Percentiles rank a stretch among this genome's conserved stretches.
Conservation (phyloP, 768 basidiomycete species). For the Suillus variegatus region DNA sequence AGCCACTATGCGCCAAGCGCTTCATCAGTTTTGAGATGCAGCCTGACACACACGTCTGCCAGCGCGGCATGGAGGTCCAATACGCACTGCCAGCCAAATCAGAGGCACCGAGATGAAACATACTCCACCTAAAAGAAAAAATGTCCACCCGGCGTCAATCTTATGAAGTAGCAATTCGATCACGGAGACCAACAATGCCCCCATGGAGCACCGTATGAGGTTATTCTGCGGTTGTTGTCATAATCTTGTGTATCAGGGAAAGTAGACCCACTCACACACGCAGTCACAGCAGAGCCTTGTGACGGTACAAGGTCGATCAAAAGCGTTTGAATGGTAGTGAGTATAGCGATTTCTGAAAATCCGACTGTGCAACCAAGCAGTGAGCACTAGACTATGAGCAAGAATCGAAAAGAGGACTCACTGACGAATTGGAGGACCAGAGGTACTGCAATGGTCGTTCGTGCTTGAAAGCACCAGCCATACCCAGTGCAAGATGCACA, state of each 20-base stretch:
- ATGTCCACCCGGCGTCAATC: constrained; percentile 64
- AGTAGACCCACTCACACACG: constrained; percentile 49
- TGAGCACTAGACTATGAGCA: neutral
- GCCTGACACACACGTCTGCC: constrained; percentile 18
- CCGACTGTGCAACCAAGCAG: constrained; percentile 42
- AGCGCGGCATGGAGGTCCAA: constrained; percentile 56
- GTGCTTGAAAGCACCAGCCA: constrained; percentile 53
- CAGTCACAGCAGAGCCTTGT: constrained; percentile 62
- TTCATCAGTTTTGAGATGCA: neutral
- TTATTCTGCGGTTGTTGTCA: constrained; percentile 52
- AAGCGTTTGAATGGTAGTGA: constrained; percentile 58
- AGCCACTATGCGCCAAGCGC: neutral
- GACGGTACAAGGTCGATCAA: constrained; percentile 60
- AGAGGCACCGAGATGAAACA: constrained; percentile 43
- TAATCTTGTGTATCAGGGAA: neutral
- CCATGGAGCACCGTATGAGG: constrained; percentile 58
- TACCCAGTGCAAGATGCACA: constrained; percentile 45
- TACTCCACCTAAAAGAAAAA: constrained; percentile 55
- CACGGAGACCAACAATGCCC: constrained; percentile 58
- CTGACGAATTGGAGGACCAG: constrained; percentile 45
- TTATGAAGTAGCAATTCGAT: constrained; percentile 58
- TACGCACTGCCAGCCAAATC: constrained; percentile 45
- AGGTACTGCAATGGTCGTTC: constrained; percentile 48
- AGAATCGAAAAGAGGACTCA: constrained; percentile 20
- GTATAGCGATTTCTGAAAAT: constrained; percentile 40